Percentiles rank a stretch among this genome's conserved stretches.
Conservation (phyloP, 2,329 filamentous ascomycete genomes). For the Hymenoscyphus repandus region DNA sequence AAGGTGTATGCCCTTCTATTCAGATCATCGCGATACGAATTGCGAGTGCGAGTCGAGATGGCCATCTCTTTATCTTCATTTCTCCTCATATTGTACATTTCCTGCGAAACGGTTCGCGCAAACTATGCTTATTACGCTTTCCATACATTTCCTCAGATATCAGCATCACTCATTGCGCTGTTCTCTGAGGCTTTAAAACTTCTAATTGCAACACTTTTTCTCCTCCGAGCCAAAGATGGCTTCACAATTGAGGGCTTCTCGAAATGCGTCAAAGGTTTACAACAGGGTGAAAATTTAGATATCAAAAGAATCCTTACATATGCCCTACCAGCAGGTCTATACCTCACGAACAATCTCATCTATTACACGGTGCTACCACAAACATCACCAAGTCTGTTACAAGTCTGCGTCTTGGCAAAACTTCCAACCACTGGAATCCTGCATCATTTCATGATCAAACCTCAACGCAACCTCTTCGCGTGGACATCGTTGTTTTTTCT, state of each 20-base stretch:
- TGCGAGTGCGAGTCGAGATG: slow-evolving; percentile 9
- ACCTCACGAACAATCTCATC: slow-evolving; percentile 21
- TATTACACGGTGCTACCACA: slow-evolving; percentile 21
- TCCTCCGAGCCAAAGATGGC: slow-evolving; percentile 6
- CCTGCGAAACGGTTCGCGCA: slow-evolving; percentile 20
- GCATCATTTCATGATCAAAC: slow-evolving; percentile 21
- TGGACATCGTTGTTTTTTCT: slow-evolving; percentile 18
- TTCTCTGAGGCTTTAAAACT: slow-evolving; percentile 20
- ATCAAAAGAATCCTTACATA: slow-evolving; percentile 13
- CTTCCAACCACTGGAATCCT: slow-evolving; percentile 21
- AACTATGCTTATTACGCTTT: slow-evolving; percentile 23
- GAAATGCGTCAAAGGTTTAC: not conserved
- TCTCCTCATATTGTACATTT: slow-evolving; percentile 11
- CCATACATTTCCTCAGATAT: slow-evolving; percentile 17
- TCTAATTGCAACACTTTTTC: slow-evolving; percentile 11
- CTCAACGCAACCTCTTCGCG: slow-evolving; percentile 14
- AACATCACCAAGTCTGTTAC: slow-evolving; percentile 18
- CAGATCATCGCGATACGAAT: not conserved
- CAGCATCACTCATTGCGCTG: slow-evolving; percentile 14
- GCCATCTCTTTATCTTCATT: slow-evolving; percentile 10
- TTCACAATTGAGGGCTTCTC: not conserved
- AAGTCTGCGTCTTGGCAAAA: slow-evolving; percentile 22
- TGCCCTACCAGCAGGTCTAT: slow-evolving; percentile 19
- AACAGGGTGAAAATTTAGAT: not conserved
- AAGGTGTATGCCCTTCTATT: too few relatives aligned